phyloP scores from a whole-genome alignment of 306 rosid species.

The Cucurbita argyrosperma region DNA sequence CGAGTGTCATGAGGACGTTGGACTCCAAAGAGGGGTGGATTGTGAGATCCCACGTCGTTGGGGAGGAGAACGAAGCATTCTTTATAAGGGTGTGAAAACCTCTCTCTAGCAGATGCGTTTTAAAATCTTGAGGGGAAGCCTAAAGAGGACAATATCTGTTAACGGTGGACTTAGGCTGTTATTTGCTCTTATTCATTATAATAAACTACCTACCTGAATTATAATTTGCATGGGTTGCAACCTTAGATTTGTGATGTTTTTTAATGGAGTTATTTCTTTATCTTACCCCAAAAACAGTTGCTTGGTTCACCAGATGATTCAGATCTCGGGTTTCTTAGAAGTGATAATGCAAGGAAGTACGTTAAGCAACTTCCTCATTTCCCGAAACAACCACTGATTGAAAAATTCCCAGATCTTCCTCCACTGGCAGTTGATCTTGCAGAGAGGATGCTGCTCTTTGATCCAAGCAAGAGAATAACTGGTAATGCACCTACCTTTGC shows the following conservation, averaged over 20 bases:
- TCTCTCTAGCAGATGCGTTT: too few relatives aligned
- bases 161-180: too few relatives aligned
- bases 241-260: neutral
- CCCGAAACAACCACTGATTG: constrained; percentile 50
- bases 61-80: too few relatives aligned
- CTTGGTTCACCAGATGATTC: constrained; percentile 83
- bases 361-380: constrained; percentile 73
- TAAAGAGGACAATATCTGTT: too few relatives aligned
- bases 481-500: constrained; percentile 35
- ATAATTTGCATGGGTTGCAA: neutral
- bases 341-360: constrained; percentile 87
- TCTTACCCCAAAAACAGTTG: constrained; percentile 30
- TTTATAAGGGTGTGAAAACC: too few relatives aligned
- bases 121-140: too few relatives aligned
- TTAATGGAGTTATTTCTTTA: neutral
- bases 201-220: neutral
- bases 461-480: constrained; percentile 80
- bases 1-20: too few relatives aligned
- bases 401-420: constrained; percentile 49
- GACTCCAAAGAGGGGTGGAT: too few relatives aligned
- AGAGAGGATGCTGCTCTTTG: constrained; percentile 79
- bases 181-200: neutral
- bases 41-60: too few relatives aligned
- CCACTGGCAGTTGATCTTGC: constrained; percentile 80
- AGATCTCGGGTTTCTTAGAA: constrained; percentile 83